phyloP scores from a whole-genome alignment of 2,329 filamentous ascomycete genomes.

The Hymenoscyphus repandus region DNA sequence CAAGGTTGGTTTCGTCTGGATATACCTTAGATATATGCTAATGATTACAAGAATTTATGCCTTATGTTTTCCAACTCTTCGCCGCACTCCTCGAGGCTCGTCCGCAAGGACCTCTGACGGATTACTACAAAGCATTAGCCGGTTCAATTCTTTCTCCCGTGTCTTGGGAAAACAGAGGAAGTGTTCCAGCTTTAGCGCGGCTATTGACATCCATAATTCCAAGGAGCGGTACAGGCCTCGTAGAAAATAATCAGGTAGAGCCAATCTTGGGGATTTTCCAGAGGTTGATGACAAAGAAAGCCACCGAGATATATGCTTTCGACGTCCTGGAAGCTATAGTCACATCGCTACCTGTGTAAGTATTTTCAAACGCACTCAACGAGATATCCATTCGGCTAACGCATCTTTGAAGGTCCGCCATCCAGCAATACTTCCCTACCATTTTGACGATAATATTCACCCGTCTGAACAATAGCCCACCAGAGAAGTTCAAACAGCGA shows the following conservation, averaged over 20 bases:
- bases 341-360: constrained; percentile 64
- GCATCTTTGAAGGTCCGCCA: constrained; percentile 41
- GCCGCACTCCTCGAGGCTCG: constrained; percentile 86
- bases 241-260: constrained; percentile 75
- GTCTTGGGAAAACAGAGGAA: constrained; percentile 88
- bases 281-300: constrained; percentile 63
- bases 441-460: constrained; percentile 81
- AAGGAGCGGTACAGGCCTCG: constrained; percentile 66
- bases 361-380: constrained; percentile 22
- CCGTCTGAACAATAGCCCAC: constrained; percentile 52
- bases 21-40: constrained; percentile 23
- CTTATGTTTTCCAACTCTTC: constrained; percentile 94
- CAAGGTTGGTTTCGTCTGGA: constrained; percentile 50
- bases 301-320: constrained; percentile 77
- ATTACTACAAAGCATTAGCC: constrained; percentile 75
- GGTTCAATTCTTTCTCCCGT: constrained; percentile 72
- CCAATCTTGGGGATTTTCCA: constrained; percentile 94
- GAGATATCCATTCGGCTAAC: constrained; percentile 25
- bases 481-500: constrained; percentile 78
- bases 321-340: constrained; percentile 83
- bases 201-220: constrained; percentile 80
- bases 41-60: constrained; percentile 70
- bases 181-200: constrained; percentile 84
- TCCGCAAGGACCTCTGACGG: constrained; percentile 69
- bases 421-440: constrained; percentile 51